Percentiles rank a stretch among this genome's conserved stretches.
Evolutionary conservation across 106 monocot genomes (phyloP).

Genomic region (Dendrobium huoshanense): DNA sequence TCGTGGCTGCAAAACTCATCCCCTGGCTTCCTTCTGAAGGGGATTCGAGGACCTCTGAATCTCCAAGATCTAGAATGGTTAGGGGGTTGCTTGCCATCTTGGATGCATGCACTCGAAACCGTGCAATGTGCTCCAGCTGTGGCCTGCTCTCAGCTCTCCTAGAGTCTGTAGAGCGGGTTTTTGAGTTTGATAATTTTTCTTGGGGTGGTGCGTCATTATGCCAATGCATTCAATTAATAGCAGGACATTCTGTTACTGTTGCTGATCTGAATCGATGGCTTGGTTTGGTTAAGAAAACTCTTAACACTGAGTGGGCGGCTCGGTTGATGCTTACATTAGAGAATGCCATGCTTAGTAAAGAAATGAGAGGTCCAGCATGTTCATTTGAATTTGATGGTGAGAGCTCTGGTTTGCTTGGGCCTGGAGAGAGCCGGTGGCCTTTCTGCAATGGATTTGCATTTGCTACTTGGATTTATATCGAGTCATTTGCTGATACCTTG

Average conservation of each 20-base stretch:
- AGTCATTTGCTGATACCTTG: conserved; percentile 86
- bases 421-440: conserved; percentile 91
- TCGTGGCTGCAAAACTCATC: conserved; percentile 59
- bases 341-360: conserved; percentile 68
- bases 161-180: conserved; percentile 43
- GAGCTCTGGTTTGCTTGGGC: conserved; percentile 95
- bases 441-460: conserved; percentile 91
- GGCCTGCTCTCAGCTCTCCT: conserved; percentile 68
- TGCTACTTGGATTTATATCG: conserved; percentile 97
- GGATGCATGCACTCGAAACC: conserved; percentile 69
- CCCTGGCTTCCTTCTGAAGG: conserved; percentile 58
- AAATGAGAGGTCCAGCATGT: conserved; percentile 53
- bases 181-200: conserved; percentile 6
- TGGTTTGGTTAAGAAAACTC: conserved; percentile 36
- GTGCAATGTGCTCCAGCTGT: conserved; percentile 76
- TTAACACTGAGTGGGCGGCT: conserved; percentile 54
- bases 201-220: conserved; percentile 55
- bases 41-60: conserved; percentile 42
- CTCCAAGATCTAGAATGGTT: conserved; percentile 74
- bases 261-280: conserved; percentile 70
- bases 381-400: conserved; percentile 98
- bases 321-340: conserved; percentile 65
- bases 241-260: conserved; percentile 69
- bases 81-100: conserved; percentile 62
- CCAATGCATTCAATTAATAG: conserved; percentile 70